Evolutionary conservation across 148 eudicot species (phyloP).

Genomic region (Camellia japonica): DNA sequence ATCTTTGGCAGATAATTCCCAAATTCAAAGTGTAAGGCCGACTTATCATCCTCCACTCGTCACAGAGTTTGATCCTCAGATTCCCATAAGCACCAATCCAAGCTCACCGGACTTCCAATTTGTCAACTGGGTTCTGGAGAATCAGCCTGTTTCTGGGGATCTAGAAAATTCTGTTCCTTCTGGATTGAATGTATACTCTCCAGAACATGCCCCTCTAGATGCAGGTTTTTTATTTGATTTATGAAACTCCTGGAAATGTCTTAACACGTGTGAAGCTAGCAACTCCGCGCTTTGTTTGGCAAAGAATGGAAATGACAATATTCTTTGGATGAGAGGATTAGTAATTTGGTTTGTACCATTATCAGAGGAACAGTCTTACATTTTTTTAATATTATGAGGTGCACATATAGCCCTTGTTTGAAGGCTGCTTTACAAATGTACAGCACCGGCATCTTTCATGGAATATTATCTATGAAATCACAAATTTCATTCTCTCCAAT

Average conservation of each 20-base stretch:
- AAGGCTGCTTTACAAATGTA: background rate
- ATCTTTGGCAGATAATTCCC: slow-evolving; percentile 22
- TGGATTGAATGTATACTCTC: slow-evolving; percentile 26
- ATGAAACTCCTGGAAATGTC: slow-evolving; percentile 22
- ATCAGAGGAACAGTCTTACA: background rate
- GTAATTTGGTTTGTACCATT: background rate
- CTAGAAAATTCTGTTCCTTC: slow-evolving; percentile 21
- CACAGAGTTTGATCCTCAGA: slow-evolving; percentile 19
- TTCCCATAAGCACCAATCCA: slow-evolving; percentile 14
- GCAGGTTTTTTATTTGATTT: slow-evolving; percentile 48
- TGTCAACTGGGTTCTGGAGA: slow-evolving; percentile 32
- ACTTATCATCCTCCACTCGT: slow-evolving; percentile 12
- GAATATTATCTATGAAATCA: background rate
- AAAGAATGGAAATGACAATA: background rate
- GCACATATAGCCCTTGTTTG: background rate
- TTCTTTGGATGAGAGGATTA: background rate
- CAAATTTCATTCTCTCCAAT: background rate
- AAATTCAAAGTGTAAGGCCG: slow-evolving; percentile 17
- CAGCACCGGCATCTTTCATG: background rate
- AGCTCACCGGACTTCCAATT: slow-evolving; percentile 29
- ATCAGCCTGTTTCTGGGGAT: slow-evolving; percentile 19
- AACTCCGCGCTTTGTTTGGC: background rate
- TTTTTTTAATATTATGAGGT: background rate
- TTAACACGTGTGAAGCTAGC: background rate
- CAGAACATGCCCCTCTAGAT: slow-evolving; percentile 37